Evolutionary conservation across 148 eudicot species (phyloP).

Genomic region (Camellia sinensis): DNA sequence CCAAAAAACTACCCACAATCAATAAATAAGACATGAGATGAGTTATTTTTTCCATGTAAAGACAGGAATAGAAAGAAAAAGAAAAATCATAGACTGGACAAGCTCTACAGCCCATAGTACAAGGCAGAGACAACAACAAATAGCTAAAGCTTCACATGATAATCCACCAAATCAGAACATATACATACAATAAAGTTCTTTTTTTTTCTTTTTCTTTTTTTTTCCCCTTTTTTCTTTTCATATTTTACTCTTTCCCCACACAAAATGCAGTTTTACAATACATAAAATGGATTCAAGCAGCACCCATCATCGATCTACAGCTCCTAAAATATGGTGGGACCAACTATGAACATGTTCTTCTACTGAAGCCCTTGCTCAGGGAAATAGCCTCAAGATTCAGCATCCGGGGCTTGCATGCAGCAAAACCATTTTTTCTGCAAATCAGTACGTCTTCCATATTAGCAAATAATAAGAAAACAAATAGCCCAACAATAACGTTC

Average conservation of each 20-base stretch:
- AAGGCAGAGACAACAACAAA: slow-evolving; percentile 1
- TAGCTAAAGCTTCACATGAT: slow-evolving; percentile 10
- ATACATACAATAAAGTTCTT: slow-evolving; percentile 42
- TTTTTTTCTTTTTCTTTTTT: neutral
- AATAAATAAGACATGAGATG: neutral
- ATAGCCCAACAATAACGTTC: neutral
- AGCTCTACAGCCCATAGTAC: slow-evolving; percentile 5
- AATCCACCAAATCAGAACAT: slow-evolving; percentile 37
- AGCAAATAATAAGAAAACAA: neutral
- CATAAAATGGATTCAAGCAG: slow-evolving; percentile 34
- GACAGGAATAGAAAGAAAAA: neutral
- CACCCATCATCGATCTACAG: slow-evolving; percentile 33
- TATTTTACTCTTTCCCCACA: slow-evolving; percentile 42
- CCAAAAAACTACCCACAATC: neutral
- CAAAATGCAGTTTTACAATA: slow-evolving; percentile 47
- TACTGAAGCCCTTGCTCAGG: slow-evolving; percentile 19
- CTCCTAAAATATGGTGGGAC: slow-evolving; percentile 39
- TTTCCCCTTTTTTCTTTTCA: no score
- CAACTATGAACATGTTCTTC: slow-evolving; percentile 24
- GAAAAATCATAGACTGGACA: neutral
- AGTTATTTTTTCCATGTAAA: neutral
- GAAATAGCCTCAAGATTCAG: slow-evolving; percentile 51
- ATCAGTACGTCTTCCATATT: neutral
- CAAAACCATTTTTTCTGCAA: slow-evolving; percentile 87
- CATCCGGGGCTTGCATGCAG: slow-evolving; percentile 64